Evolutionary conservation across 1,139 yeast genomes (phyloP).

Genomic region (Diutina mesorugosa): DNA sequence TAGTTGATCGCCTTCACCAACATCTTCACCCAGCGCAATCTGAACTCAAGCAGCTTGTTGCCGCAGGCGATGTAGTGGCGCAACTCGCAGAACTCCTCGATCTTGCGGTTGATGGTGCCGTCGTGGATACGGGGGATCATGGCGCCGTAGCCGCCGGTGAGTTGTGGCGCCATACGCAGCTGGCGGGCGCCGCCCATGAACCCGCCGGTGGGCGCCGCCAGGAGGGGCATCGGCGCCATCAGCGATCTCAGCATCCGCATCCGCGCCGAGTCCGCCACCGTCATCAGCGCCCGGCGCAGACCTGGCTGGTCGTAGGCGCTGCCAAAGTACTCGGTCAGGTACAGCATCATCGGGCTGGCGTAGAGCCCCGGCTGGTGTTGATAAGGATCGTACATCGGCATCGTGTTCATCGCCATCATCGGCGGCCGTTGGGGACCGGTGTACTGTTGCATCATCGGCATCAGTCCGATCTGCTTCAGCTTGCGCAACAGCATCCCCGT

Average conservation of each 20-base stretch:
- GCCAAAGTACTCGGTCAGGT: conserved; percentile 1
- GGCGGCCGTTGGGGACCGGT: background rate
- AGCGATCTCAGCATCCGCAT: conserved; percentile 4
- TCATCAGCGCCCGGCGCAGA: conserved; percentile 2
- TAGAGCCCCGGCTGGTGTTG: background rate
- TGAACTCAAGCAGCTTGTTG: conserved; percentile 28
- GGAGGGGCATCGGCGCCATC: background rate
- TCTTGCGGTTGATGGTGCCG: conserved; percentile 16
- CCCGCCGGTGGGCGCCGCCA: conserved; percentile 1
- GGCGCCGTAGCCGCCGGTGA: conserved; percentile 2
- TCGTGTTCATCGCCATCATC: background rate
- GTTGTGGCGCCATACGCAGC: conserved; percentile 2
- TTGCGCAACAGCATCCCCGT: conserved; percentile 1
- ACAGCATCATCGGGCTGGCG: conserved; percentile 1
- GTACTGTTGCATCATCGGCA: background rate
- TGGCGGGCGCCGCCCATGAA: conserved; percentile 1
- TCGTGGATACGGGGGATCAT: conserved; percentile 9
- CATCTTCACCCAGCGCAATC: conserved; percentile 34
- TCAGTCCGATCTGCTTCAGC: background rate
- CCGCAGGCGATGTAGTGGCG: conserved; percentile 29
- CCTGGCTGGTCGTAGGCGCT: background rate
- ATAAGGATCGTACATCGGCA: background rate
- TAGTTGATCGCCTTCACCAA: conserved; percentile 28
- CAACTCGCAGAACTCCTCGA: conserved; percentile 23
- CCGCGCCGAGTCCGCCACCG: conserved; percentile 3